phyloP scores from a whole-genome alignment of 2,329 filamentous ascomycete genomes.

The Helotiales sp. region DNA sequence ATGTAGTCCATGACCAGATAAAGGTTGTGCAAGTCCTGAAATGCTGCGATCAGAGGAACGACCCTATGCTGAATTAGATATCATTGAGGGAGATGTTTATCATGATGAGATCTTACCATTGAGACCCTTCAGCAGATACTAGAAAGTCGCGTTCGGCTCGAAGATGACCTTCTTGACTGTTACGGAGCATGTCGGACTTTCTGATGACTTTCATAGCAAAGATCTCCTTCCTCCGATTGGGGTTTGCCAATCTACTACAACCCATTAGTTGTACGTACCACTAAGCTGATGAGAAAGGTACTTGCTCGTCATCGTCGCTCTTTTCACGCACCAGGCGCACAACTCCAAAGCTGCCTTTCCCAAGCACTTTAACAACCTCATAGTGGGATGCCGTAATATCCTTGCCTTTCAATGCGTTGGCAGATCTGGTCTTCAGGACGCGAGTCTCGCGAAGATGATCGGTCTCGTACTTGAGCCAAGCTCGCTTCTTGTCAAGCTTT shows the following conservation, averaged over 20 bases:
- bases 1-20: slow-evolving; percentile 99
- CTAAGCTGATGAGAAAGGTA: not conserved
- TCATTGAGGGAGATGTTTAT: not conserved
- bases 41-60: slow-evolving; percentile 82
- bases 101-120: slow-evolving; percentile 54
- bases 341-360: slow-evolving; percentile 93
- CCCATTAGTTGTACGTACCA: too few relatives aligned
- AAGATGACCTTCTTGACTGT: slow-evolving; percentile 88
- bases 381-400: slow-evolving; percentile 65
- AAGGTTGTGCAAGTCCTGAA: slow-evolving; percentile 80
- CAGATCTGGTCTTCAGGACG: slow-evolving; percentile 63
- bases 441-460: slow-evolving; percentile 74
- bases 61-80: slow-evolving; percentile 53
- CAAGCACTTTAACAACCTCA: slow-evolving; percentile 77
- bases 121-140: slow-evolving; percentile 82
- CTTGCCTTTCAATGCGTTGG: slow-evolving; percentile 36
- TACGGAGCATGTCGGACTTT: slow-evolving; percentile 89
- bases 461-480: slow-evolving; percentile 68
- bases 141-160: slow-evolving; percentile 91
- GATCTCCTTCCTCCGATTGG: slow-evolving; percentile 49
- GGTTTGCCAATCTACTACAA: not conserved
- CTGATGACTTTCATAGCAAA: slow-evolving; percentile 98
- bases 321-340: slow-evolving; percentile 81
- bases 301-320: slow-evolving; percentile 25
- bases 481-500: slow-evolving; percentile 50